Conservation (phyloP, 1,139 yeast species). For the Insectozyma bohioensis region DNA sequence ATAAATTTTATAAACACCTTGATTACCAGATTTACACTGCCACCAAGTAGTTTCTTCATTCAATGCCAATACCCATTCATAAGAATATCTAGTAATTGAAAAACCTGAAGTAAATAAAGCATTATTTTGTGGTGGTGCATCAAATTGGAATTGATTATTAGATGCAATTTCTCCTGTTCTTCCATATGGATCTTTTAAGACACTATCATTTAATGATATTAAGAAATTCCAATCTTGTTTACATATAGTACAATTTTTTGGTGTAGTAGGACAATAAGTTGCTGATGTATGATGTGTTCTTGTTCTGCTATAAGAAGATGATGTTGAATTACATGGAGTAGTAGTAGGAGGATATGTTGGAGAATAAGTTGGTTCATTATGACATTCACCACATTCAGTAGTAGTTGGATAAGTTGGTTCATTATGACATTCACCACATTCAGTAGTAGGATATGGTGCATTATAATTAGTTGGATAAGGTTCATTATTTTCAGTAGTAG, state of each 20-base stretch:
- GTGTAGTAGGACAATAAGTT: slow-evolving; percentile 3
- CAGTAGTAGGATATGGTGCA: slow-evolving; percentile 16
- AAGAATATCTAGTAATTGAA: slow-evolving; percentile 31
- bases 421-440: neutral
- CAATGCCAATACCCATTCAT: slow-evolving; percentile 23
- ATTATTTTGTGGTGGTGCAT: slow-evolving; percentile 85
- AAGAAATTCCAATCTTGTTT: slow-evolving; percentile 10
- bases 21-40: slow-evolving; percentile 45
- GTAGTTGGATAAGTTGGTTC: slow-evolving; percentile 3
- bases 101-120: slow-evolving; percentile 85
- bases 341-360: too few species aligned
- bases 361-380: neutral
- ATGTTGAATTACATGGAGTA: slow-evolving; percentile 10
- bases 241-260: slow-evolving; percentile 1
- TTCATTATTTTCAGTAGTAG: slow-evolving; percentile 23
- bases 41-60: slow-evolving; percentile 15
- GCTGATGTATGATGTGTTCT: slow-evolving; percentile 22
- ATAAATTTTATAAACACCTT: slow-evolving; percentile 10
- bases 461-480: slow-evolving; percentile 9
- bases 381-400: slow-evolving; percentile 16
- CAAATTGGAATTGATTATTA: slow-evolving; percentile 86
- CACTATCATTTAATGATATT: slow-evolving; percentile 49
- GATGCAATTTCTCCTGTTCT: slow-evolving; percentile 83
- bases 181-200: slow-evolving; percentile 60
- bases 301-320: slow-evolving; percentile 10